Base-by-base conservation (phyloP, 176 grass and related monocot species). In the Oryza longistaminata region DNA sequence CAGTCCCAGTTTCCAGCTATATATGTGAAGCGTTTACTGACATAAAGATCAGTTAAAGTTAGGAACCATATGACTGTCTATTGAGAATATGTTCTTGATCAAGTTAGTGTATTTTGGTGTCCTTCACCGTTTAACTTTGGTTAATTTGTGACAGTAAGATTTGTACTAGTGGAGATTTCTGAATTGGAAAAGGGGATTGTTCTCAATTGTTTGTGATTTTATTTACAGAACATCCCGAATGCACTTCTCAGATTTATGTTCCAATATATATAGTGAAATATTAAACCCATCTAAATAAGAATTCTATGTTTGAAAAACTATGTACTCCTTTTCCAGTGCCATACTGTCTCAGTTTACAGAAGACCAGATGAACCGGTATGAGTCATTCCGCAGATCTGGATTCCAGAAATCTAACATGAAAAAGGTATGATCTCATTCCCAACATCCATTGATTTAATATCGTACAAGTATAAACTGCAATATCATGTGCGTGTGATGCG, bases 401-500 rank as follows among this genome's bases (percentile, higher is more conserved):
- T 94, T 96, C 62, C 83, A 83, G 68, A 99, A 99, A 91, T 74
- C 88, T 82, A 91, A 94, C 84, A 94, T 98, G 85, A 98, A 80
- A 89, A 95, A 85, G 85, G 97, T 99, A 86, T 74, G 84, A 9
- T 37, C 26, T 44, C 67, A 26, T 71, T 37, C 44, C 44, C 10
- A 31, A 45, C 29, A 68, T 81, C 2, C 0, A 3, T 34, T 53
- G 12, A 27, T 77, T 39, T 77, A 39, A 64, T 43, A 64, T 33
- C 55, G 22, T 26, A 79, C 75, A 33, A 21, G 16, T 35, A 29
- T 73, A 73, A 78, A 61, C 44, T 37, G 14, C 33, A 24, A 68
- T 86, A 3, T 29, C 11, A 13, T 60, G 11, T 24, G 2, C 82
- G 46, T 35, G 35, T 72, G 19, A 15, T 78, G 19, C 7, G 4